Base-by-base conservation (phyloP, 768 basidiomycete genomes). In the Suillus hirtellus region DNA sequence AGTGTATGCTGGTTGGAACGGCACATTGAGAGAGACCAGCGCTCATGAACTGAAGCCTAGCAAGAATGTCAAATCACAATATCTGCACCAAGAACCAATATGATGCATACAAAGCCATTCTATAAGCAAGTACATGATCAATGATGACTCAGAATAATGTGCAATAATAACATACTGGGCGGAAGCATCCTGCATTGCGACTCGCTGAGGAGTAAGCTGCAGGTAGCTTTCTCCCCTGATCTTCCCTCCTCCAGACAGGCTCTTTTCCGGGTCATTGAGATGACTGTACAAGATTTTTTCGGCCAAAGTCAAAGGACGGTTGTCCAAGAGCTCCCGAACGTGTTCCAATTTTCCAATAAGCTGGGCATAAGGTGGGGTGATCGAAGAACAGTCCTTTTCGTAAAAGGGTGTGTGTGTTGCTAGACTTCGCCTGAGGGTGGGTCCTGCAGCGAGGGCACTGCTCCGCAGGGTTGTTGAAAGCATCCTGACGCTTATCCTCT, bases 251-350 rank as follows among this genome's bases (percentile, higher is more conserved):
- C 83, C 77, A 42, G 83, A 82, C 54, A 96, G 77, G 60, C 80
- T 86, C 69, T 87, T 86, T 63, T 89, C 85, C 4, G 93, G 93
- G 68, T 96, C 85, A 66, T 86, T 77, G 61, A 98, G 79, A 77
- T 99, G 97, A 69, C 93, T 89, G 78, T 97, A 99, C 37, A 99
- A 82, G 49, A 99, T 96, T 82, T 99, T 99, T 78, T 99, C 97
- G 24, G 96, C 90, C n/a, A 99, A 82, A 2, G 95, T 94, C 61
- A 99, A 79, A 43, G 95, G 96, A 60, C 89, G 81, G 67, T 86
- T 81, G 68, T 81, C 78, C 62, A 99, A 82, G 52, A 91, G 76
- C 61, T 82, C 73, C 50, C 91, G 86, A 60, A 94, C 92, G 60
- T 77, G 77, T 60, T 84, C 79, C 62, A 97, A 84, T 56, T 89